Base-by-base conservation (phyloP, 2,329 filamentous ascomycete species). In the Purpureocillium lavendulum region DNA sequence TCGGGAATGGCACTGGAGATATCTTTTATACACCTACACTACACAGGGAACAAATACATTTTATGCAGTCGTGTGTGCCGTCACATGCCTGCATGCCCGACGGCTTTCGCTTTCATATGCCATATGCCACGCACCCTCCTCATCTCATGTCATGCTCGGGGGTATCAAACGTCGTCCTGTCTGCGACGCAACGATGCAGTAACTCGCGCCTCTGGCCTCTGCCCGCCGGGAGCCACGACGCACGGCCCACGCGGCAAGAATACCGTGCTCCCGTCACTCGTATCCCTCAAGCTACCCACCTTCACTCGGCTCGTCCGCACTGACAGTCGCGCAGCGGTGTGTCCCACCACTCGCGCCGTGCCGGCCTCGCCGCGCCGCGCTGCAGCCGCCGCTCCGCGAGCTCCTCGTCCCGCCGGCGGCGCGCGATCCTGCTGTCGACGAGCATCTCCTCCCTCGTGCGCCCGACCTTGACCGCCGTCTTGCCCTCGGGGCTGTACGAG, bases 381-480 rank as follows among this genome's bases (percentile, higher is more conserved):
- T 46, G 34, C 47, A 56, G 45, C 13, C 55, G 49, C 51, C 62
- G 52, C 44, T 62, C 59, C 4, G 55, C 59, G 21, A 64, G 50
- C 50, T 77, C 75, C 42, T 63, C 61, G 7, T 73, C 65, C 26
- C 73, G 58, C 33, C 75, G 59, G 41, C 57, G 52, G 41, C 70
- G 64, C 9, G 74, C 73, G 14, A 64, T 57, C 41, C 63, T 57
- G 3, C 69, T 67, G 41, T 77, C 72, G 33, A 70, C 58, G 10
- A 65, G 59, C 65, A 73, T 67, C 49, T 77, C 71, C 43, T 75
- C 71, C 36, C 69, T 58, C 7, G 69, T 71, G 31, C 68, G 63
- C 11, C 73, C 72, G 1, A 50, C 61, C 35, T 45, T 45, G 31
- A 45, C 46, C 24, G 47, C 40, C 2, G 38, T 39, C 32, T 33